Evolutionary conservation across 768 basidiomycete species (phyloP), one percentile per base, ranked within the genome.

Genomic region (Leccinum incarnatum): DNA sequence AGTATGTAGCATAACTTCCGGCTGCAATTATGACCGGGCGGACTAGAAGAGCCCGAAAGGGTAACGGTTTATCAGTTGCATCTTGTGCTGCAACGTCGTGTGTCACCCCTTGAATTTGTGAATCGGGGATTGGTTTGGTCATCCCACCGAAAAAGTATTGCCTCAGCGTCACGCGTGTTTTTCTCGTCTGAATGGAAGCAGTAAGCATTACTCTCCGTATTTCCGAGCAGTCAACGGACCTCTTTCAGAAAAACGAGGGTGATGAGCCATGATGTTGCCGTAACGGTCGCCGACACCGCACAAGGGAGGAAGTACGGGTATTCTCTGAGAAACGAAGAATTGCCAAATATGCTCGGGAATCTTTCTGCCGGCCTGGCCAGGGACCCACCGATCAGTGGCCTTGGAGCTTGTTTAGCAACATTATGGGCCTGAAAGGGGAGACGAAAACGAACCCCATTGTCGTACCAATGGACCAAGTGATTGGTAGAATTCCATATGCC

Each of bases 251-350:
- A 85, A 7, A 83, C 37, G 45, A 78, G 69, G 0, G 80, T 76
- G 10, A 85, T 68, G 14, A 83, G 37, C 78, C 80, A 83, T 9
- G 80, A 80, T 12, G 84, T 8, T 8, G 73, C 69, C 1, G 84
- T 76, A 63, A 85, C 79, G 1, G 79, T 80, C 1, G 85, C 86
- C 4, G 85, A 76, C 15, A 88, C 79, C 12, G 84, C 78, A 62
- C 88, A 89, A 0, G 89, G 83, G 15, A 90, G 76, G 68, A 89
- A 88, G 71, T 92, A 91, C 0, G 90, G 89, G 69, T 86, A 87
- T 53, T 78, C 67, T 62, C 77, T 79, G 78, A 86, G 80, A 64
- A 92, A 89, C 15, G 64, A 61, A 5, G 75, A 77, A 37, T 74
- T 59, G 49, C 85, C 86, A 60, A 91, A 91, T 2, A 79, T 56